These are phyloP conservation scores for Adansonia gregorii DNA, from an alignment of 441 rosid species.

Conservation along the genomic window DNA sequence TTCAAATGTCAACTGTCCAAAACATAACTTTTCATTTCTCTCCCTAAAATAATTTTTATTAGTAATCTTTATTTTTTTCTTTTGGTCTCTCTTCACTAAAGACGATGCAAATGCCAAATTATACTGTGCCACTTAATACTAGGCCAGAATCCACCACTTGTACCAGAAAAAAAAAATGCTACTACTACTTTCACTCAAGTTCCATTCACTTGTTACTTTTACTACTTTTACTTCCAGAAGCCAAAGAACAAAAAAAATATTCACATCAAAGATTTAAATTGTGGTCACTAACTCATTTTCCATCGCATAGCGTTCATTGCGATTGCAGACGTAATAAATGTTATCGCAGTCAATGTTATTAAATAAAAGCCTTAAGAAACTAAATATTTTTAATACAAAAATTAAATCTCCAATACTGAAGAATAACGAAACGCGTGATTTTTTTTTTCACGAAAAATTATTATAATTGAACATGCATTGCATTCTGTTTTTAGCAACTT, in stretches of 20 bases:
- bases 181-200: background rate
- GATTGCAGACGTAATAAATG: too few species aligned
- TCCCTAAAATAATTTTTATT: background rate
- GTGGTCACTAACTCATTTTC: too few species aligned
- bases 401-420: background rate
- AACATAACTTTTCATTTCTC: background rate
- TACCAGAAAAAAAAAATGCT: background rate
- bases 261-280: too few species aligned
- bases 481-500: background rate
- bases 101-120: background rate
- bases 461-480: background rate
- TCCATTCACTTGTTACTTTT: background rate
- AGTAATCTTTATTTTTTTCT: too few species aligned
- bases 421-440: background rate
- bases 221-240: background rate
- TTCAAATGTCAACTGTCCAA: background rate
- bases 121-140: background rate
- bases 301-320: too few species aligned
- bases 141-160: conserved; percentile 4
- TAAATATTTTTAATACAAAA: background rate
- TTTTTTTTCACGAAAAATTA: background rate
- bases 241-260: background rate
- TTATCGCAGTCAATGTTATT: too few species aligned
- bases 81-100: background rate
- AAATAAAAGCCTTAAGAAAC: too few species aligned